These are phyloP conservation scores for Drosera capensis DNA, from an alignment of 148 eudicot species.

Conservation along the genomic window DNA sequence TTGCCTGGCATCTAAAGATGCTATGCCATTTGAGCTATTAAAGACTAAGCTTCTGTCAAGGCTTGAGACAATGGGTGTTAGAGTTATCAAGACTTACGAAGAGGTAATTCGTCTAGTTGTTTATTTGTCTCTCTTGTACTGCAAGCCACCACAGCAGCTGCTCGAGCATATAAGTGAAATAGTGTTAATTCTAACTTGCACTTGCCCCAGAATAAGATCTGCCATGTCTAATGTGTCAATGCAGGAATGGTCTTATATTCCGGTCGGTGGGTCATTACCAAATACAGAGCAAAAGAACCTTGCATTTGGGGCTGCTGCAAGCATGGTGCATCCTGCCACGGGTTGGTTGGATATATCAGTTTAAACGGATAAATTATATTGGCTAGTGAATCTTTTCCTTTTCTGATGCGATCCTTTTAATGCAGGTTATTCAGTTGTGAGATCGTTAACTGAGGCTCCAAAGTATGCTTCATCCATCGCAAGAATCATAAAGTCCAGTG, in stretches of 20 bases:
- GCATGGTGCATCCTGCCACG: conserved; percentile 99
- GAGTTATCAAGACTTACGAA: conserved; percentile 55
- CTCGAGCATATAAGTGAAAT: too few species aligned
- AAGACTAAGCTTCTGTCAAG: conserved; percentile 77
- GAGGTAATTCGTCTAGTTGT: conserved; percentile 59
- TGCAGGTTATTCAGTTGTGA: conserved; percentile 85
- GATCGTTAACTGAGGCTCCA: conserved; percentile 96
- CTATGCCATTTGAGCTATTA: conserved; percentile 87
- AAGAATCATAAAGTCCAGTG: conserved; percentile 39
- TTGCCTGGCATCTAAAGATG: conserved; percentile 92
- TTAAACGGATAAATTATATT: not conserved
- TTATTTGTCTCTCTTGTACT: too few species aligned
- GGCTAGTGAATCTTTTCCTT: conserved; percentile 1
- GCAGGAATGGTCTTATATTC: conserved; percentile 99
- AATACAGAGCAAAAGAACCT: conserved; percentile 89
- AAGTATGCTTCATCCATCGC: conserved; percentile 79
- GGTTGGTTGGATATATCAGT: conserved; percentile 23
- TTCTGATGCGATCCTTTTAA: conserved; percentile 3
- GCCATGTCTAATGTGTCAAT: conserved; percentile 5
- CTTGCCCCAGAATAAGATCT: too few species aligned
- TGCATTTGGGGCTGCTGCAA: conserved; percentile 98
- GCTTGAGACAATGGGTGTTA: conserved; percentile 73
- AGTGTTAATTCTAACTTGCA: too few species aligned
- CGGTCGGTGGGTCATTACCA: conserved; percentile 96
- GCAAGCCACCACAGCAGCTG: too few species aligned